Base-by-base conservation (phyloP, 371 early-diverging fungal species). In the Apophysomyces trapeziformis region DNA sequence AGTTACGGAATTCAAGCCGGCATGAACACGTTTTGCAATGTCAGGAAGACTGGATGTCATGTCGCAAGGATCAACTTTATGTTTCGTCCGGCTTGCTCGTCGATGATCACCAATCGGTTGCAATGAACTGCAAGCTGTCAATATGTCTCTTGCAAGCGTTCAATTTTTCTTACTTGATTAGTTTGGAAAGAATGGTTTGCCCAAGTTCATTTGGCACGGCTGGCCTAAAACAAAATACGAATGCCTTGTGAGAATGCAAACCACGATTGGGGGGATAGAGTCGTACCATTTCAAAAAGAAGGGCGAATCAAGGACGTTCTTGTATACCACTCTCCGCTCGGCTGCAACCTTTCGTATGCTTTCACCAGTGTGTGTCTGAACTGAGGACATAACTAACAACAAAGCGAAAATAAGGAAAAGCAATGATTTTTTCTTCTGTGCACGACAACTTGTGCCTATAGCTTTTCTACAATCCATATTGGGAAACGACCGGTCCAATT, bases 1-100 rank as follows among this genome's bases (percentile, higher is more conserved):
- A 13, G 80, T 76, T 4, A 69, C 74, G 62, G 64, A 57, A 46
- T 77, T 77, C n/a, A 77, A 66, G 18, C 80, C 80, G 21, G 71
- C 26, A 57, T 62, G 63, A 0, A 68, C n/a, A 18, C 76, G 74
- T 43, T 65, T 11, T 21, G 57, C 16, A n/a, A 76, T 38, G 9
- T 72, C 73, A 4, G 79, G 79, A 26, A 44, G 36, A 50, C 9
- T 21, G 9, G 5, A 9, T 7, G 16, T 16, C 21, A 21, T 21
- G n/a, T n/a, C 7, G 4, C 21, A 50, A 21, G 54, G 32, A 11
- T 63, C 14, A 11, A 59, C 61, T 54, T 65, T 18, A 61, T 60
- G 11, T 44, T 41, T 62, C 37, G 73, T 68, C 44, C 63, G 58
- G 35, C 65, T 65, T 11, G 57, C 38, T 9, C 59, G 67, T 50